Conservation (phyloP, 805 yeast species). For the Cyberlindnera bimundalis region DNA sequence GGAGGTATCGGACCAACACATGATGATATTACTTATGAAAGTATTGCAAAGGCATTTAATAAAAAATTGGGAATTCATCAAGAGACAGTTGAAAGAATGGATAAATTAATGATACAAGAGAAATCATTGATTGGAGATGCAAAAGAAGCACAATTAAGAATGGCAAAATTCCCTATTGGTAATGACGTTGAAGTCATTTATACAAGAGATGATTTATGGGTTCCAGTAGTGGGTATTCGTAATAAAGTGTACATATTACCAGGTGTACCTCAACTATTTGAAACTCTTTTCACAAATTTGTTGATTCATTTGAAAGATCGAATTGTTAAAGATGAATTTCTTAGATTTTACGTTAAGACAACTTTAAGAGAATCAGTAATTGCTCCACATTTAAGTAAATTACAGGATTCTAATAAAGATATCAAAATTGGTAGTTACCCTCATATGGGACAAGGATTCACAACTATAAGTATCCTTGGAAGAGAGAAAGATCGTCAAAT, state of each 20-base stretch:
- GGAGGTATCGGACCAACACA: slow-evolving; percentile 83
- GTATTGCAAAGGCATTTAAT: slow-evolving; percentile 63
- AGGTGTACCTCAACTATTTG: slow-evolving; percentile 78
- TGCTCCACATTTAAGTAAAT: slow-evolving; percentile 55
- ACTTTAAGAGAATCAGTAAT: slow-evolving; percentile 57
- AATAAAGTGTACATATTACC: slow-evolving; percentile 70
- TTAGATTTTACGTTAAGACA: slow-evolving; percentile 62
- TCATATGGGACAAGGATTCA: slow-evolving; percentile 59
- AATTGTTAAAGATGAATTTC: slow-evolving; percentile 26
- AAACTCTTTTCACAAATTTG: slow-evolving; percentile 46
- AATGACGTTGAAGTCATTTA: slow-evolving; percentile 43
- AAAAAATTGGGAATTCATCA: slow-evolving; percentile 49
- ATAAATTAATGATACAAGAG: slow-evolving; percentile 38
- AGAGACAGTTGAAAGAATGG: slow-evolving; percentile 61
- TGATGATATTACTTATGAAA: slow-evolving; percentile 81
- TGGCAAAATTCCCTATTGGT: slow-evolving; percentile 70
- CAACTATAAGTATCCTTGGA: slow-evolving; percentile 75
- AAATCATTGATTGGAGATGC: slow-evolving; percentile 39
- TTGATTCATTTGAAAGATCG: slow-evolving; percentile 37
- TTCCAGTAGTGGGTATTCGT: slow-evolving; percentile 73
- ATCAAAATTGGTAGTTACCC: slow-evolving; percentile 86
- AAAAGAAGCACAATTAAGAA: slow-evolving; percentile 58
- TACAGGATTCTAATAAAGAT: slow-evolving; percentile 42
- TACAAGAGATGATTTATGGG: slow-evolving; percentile 64
- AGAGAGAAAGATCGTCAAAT: slow-evolving; percentile 35